Conservation (phyloP, 768 basidiomycete species). For the Lepiota subincarnata region DNA sequence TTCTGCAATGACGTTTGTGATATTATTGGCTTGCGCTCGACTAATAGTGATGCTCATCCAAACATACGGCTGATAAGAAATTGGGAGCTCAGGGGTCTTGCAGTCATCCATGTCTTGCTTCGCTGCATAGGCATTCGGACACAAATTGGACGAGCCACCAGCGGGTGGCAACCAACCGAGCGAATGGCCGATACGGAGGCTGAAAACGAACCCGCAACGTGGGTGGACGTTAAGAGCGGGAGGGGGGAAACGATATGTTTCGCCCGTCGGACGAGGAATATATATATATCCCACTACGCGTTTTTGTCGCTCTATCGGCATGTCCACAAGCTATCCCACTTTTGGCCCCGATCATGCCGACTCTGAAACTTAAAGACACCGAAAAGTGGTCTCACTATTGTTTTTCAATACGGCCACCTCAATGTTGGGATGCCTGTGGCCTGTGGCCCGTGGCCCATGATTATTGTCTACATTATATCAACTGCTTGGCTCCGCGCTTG, state of each 20-base stretch:
- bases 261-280: neutral
- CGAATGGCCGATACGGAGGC: neutral
- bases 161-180: neutral
- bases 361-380: neutral
- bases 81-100: neutral
- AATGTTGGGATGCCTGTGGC: too few species aligned
- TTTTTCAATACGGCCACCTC: too few species aligned
- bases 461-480: too few species aligned
- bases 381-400: too few species aligned
- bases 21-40: neutral
- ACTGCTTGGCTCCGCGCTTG: too few species aligned
- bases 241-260: neutral
- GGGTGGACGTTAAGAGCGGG: neutral
- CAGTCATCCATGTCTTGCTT: conserved; percentile 1
- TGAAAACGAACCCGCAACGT: neutral
- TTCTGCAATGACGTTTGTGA: conserved; percentile 9
- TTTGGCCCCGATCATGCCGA: neutral
- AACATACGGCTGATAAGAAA: neutral
- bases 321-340: neutral
- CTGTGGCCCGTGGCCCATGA: too few species aligned
- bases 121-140: conserved; percentile 1
- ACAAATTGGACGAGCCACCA: neutral
- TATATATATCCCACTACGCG: neutral
- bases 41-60: neutral
- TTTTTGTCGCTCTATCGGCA: neutral